Evolutionary conservation across 305 asterid species (phyloP), one percentile per base, ranked within the genome.

Genomic region (Rubia tinctorum): DNA sequence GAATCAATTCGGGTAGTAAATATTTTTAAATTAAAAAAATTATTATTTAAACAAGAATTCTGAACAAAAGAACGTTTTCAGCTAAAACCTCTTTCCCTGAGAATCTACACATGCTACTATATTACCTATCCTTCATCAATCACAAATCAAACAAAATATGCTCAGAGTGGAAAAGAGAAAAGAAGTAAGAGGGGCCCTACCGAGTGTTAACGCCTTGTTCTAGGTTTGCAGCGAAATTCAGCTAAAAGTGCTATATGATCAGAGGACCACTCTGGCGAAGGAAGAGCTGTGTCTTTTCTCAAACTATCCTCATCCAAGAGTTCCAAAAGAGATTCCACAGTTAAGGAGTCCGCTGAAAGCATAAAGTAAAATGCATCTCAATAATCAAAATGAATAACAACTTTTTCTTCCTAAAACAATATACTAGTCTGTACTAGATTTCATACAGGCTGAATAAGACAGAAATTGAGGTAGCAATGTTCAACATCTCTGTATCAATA

Each of bases 251-350:
- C 97, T 73, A 95, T 92, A 84, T 95, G 99, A 86, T 95, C 98
- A 25, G 99, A 95, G 45, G 98, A 95, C 99, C 98, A 92, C 80
- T 88, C 96, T 58, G 98, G 96, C 75, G 99, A 95, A 75, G 99
- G 99, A 82, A 92, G 97, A 37, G 95, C 97, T 5, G 98, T 92
- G 77, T 92, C 95, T 86, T 89, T 92, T 73, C 99, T 85, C 87
- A 95, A 83, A 77, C 95, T 82, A 74, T 88, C 96, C 87, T 95
- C 98, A 66, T 92, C 99, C 92, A 95, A 81, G 55, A 95, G 97
- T 88, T 95, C 99, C 91, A 92, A 84, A 75, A 95, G 75, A 51
- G 97, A 91, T 86, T 95, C 99, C 84, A 95, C 96, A 39, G 87
- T 83, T 73, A 94, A 80, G n/a, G 89, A 79, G 86, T 94, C 98